These are phyloP conservation scores for Crithidia expoeki DNA, from an alignment of 208 protist species.

Conservation along the genomic window DNA sequence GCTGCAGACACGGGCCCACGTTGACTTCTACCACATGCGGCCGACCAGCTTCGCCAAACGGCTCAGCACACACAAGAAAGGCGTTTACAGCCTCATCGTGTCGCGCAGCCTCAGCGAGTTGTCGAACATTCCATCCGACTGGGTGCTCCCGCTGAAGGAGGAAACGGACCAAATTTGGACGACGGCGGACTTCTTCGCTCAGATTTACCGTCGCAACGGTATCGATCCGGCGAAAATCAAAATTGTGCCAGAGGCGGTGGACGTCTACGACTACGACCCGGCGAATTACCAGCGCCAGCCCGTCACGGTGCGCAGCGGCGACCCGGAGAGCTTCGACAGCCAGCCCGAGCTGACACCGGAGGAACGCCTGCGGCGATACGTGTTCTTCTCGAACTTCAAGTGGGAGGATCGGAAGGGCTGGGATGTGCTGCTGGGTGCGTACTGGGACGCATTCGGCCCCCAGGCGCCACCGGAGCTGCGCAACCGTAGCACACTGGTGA, in stretches of 20 bases:
- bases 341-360: conserved; percentile 25
- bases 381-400: conserved; percentile 74
- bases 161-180: conserved; percentile 60
- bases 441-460: conserved; percentile 52
- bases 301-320: not conserved
- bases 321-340: conserved; percentile 19
- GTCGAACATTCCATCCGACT: conserved; percentile 31
- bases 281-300: conserved; percentile 16
- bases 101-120: conserved; percentile 59
- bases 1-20: not conserved
- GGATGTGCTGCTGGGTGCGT: conserved; percentile 62
- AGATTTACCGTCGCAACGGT: conserved; percentile 37
- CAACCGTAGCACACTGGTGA: conserved; percentile 20
- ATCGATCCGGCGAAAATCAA: conserved; percentile 33
- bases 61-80: not conserved
- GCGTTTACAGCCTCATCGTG: conserved; percentile 7
- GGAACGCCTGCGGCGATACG: conserved; percentile 30
- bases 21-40: conserved; percentile 37
- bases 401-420: conserved; percentile 71
- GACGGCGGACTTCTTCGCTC: conserved; percentile 53
- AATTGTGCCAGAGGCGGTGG: conserved; percentile 60
- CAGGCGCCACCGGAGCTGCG: conserved; percentile 26
- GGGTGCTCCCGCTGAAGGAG: conserved; percentile 16
- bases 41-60: not conserved
- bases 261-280: conserved; percentile 55